Base-by-base conservation (phyloP, 441 rosid genomes). In the Pelargonium fulgidum region DNA sequence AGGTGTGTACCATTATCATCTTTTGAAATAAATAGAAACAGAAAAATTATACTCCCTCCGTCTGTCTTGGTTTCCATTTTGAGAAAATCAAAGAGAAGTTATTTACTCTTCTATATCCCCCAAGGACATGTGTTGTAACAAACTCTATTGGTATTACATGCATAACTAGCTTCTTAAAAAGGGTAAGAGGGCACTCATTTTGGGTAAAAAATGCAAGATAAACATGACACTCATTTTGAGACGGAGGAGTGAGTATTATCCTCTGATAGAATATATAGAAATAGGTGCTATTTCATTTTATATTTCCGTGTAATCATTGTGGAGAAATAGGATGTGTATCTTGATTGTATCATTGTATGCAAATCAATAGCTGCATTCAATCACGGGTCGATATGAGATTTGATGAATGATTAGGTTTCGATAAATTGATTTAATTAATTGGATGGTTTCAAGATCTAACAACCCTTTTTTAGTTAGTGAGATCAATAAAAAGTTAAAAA, bases 1-100 rank as follows among this genome's bases (percentile, higher is more conserved):
- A 89, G 98, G 98, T 92, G 39, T 64, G 85, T 75, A 64, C 59
- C 48, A 17, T 9, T 69, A 26, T 19, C 69, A 66, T 36, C 2
- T 48, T 54, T 7, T 13, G 19, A 54, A n/a, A 29, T 2, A 33
- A 33, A 33, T 33, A 33, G 39, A 33, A 33, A 33, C 39, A 33
- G 39, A 33, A 33, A 33, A 4, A 33, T 4, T 33, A 33, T 4
- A 33, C 39, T 33, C 39, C 39, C 39, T 24, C 39, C 39, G 7
- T 33, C 39, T 7, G 39, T 33, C 39, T 33, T 33, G 5, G 39
- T 33, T 33, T 33, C 39, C 39, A 33, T 33, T 33, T 33, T 33
- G 39, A 33, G 39, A 33, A 24, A 24, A 24, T 24, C 2, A 24
- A 24, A 24, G 29, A 24, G 29, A 1, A 1, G 29, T 24, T 24